Conservation (phyloP, 139 green algal species). For the Volvox reticuliferus region DNA sequence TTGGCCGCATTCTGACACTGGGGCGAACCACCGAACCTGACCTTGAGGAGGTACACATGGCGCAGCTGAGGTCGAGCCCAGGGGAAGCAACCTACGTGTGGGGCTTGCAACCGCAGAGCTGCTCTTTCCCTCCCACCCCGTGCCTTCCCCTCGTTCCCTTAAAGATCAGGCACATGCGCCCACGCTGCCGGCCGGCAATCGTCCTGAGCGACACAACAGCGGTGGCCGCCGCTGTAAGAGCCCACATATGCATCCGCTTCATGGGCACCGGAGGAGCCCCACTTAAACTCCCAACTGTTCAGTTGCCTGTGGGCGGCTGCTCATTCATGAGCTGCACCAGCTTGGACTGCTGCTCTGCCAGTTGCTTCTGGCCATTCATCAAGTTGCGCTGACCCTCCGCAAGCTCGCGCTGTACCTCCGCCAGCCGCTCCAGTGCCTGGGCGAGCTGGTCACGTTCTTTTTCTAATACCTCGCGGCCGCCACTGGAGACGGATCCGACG, state of each 20-base stretch:
- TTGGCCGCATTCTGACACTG: no score
- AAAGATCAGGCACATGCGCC: no score
- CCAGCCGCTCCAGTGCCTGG: conserved; percentile 74
- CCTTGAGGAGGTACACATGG: no score
- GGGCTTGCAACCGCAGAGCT: no score
- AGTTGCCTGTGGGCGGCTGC: conserved; percentile 4
- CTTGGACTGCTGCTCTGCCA: conserved; percentile 79
- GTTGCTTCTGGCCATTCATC: conserved; percentile 79
- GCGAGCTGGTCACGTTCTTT: conserved; percentile 75
- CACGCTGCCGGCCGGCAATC: no score
- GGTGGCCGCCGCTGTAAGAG: no score
- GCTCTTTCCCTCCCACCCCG: not conserved
- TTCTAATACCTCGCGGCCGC: conserved; percentile 58
- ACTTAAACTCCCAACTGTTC: not conserved
- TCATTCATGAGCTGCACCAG: conserved; percentile 70
- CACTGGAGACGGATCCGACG: not conserved
- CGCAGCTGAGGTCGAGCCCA: no score
- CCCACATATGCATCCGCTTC: no score
- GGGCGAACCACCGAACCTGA: no score
- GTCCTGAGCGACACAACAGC: no score
- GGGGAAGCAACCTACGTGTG: no score
- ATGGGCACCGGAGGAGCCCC: no score
- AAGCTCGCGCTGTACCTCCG: conserved; percentile 79
- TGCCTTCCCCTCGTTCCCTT: not conserved
- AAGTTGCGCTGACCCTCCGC: conserved; percentile 79